Conservation (phyloP, 164 flowering plant species). For the Aristolochia californica region DNA sequence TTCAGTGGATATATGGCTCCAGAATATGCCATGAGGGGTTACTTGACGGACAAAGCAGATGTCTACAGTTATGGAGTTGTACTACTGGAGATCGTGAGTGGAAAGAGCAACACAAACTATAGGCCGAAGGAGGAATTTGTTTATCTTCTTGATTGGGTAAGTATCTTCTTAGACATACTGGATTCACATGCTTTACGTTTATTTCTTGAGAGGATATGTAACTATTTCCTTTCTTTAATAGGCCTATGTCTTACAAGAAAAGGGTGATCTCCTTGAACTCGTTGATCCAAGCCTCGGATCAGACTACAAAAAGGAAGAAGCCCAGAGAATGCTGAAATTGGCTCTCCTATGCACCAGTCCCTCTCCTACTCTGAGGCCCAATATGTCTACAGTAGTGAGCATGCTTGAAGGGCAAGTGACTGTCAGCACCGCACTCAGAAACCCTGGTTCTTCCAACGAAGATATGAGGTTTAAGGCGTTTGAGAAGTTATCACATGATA, state of each 20-base stretch:
- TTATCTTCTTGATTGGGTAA: conserved; percentile 40
- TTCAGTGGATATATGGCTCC: conserved; percentile 43
- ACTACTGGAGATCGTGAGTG: conserved; percentile 34
- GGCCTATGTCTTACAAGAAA: conserved; percentile 19
- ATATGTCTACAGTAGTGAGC: conserved; percentile 16
- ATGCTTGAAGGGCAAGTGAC: conserved; percentile 22
- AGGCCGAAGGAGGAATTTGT: conserved; percentile 24
- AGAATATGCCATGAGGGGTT: conserved; percentile 35
- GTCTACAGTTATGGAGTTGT: conserved; percentile 38
- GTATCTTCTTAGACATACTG: neutral
- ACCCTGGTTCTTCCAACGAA: conserved; percentile 1
- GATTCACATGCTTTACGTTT: neutral
- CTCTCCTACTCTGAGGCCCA: conserved; percentile 18
- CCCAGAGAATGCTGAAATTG: conserved; percentile 11
- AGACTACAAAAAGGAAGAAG: conserved; percentile 14
- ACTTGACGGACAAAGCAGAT: conserved; percentile 38
- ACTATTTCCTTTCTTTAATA: neutral
- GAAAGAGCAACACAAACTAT: conserved; percentile 26
- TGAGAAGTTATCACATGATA: conserved; percentile 16
- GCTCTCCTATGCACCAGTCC: conserved; percentile 21
- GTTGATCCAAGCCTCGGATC: conserved; percentile 10
- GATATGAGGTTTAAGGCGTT: conserved; percentile 36
- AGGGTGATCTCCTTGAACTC: conserved; percentile 13
- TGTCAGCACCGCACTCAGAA: conserved; percentile 11
- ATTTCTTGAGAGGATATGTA: neutral